These are phyloP conservation scores for Incumbomyces delicatus DNA, from an alignment of 2,329 filamentous ascomycete species.

Conservation along the genomic window DNA sequence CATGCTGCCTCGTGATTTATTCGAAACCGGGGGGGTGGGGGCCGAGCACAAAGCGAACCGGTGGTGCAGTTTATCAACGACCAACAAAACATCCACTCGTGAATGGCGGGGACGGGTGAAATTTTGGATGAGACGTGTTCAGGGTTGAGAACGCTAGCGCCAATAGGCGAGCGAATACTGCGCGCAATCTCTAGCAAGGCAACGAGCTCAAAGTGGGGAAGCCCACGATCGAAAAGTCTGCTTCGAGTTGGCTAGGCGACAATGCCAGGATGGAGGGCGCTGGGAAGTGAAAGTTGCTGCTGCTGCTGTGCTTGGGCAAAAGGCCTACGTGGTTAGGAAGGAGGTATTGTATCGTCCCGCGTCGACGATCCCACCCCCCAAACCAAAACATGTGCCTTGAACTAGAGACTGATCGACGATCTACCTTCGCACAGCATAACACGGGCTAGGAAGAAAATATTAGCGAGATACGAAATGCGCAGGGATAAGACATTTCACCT, in stretches of 20 bases:
- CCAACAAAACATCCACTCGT: not conserved
- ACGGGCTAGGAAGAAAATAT: not conserved
- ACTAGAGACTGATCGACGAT: not conserved
- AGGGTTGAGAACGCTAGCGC: not conserved
- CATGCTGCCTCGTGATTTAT: no score
- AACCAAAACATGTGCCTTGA: not conserved
- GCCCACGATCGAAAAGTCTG: not conserved
- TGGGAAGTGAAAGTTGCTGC: not conserved
- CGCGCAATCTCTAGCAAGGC: not conserved
- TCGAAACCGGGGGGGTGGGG: no score
- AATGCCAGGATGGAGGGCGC: not conserved
- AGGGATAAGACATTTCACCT: not conserved
- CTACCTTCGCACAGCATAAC: not conserved
- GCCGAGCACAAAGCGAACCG: no score
- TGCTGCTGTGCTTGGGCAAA: not conserved
- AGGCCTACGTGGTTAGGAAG: not conserved
- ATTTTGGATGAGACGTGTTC: not conserved
- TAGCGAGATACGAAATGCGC: not conserved
- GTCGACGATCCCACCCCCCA: not conserved
- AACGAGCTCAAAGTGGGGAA: not conserved
- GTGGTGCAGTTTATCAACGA: no score
- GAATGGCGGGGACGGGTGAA: not conserved
- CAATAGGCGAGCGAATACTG: not conserved
- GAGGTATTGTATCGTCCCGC: not conserved
- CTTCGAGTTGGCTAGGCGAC: not conserved